A percentile compares a stretch with the other conserved stretches of the same genome.
These are phyloP conservation scores for Nymphaea thermarum DNA, from an alignment of 164 flowering plant species.

Conservation along the genomic window DNA sequence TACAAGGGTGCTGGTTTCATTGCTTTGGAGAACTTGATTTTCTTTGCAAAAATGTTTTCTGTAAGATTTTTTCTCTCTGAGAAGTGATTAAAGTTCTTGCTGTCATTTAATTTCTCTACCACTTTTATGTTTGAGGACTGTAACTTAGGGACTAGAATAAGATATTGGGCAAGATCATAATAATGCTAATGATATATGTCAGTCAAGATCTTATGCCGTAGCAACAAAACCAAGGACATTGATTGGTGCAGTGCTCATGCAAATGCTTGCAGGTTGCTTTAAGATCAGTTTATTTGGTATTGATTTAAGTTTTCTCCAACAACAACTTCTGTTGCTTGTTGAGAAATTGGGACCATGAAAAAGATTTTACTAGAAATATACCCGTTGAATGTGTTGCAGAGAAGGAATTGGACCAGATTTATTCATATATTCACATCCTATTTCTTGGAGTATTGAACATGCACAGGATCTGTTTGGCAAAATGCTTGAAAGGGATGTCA, in stretches of 20 bases:
- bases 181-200: too few relatives aligned
- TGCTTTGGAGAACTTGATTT: constrained; percentile 79
- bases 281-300: not conserved
- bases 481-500: too few relatives aligned
- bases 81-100: not conserved
- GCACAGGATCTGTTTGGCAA: too few relatives aligned
- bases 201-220: constrained; percentile 2
- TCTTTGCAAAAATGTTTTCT: constrained; percentile 81
- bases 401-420: constrained; percentile 78
- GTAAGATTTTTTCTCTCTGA: constrained; percentile 27
- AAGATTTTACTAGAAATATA: too few relatives aligned
- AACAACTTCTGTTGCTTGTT: too few relatives aligned
- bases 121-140: too few relatives aligned
- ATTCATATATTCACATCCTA: constrained; percentile 10
- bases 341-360: not conserved
- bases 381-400: constrained; percentile 22
- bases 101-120: too few relatives aligned
- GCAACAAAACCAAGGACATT: constrained; percentile 73
- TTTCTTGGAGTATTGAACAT: too few relatives aligned
- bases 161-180: too few relatives aligned
- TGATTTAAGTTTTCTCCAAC: not conserved
- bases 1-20: constrained; percentile 92
- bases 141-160: too few relatives aligned
- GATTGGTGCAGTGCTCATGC: constrained; percentile 54
- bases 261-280: constrained; percentile 66